Percentiles rank a stretch among this genome's conserved stretches.
phyloP scores from a whole-genome alignment of 345 rosid species.

The Viola odorata region DNA sequence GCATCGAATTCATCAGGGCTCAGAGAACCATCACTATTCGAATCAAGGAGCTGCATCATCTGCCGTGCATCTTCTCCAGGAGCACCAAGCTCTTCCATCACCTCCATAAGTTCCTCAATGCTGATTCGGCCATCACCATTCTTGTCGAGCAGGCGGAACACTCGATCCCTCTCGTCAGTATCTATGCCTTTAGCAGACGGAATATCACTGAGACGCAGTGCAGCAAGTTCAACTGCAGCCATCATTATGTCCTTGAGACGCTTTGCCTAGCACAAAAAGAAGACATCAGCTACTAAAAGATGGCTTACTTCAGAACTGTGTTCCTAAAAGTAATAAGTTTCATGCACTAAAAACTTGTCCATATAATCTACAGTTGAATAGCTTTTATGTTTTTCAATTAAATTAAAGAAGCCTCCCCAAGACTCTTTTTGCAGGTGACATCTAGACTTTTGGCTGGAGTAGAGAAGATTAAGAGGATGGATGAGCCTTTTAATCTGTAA shows the following conservation, averaged over 20 bases:
- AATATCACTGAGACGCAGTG: constrained; percentile 75
- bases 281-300: constrained; percentile 1
- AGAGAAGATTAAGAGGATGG: too few species aligned
- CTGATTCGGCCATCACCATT: constrained; percentile 95
- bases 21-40: constrained; percentile 88
- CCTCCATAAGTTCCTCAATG: constrained; percentile 86
- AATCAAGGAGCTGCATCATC: constrained; percentile 94
- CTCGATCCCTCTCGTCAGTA: constrained; percentile 52
- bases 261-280: constrained; percentile 46
- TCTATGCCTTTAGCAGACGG: constrained; percentile 48
- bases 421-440: too few species aligned
- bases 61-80: constrained; percentile 84
- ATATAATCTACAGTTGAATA: too few species aligned
- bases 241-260: constrained; percentile 85
- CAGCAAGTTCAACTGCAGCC: constrained; percentile 96
- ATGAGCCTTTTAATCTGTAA: too few species aligned
- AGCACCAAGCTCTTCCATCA: constrained; percentile 97
- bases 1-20: constrained; percentile 81
- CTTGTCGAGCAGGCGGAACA: constrained; percentile 74
- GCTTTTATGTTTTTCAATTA: too few species aligned
- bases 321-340: too few species aligned
- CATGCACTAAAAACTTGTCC: too few species aligned
- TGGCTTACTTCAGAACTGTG: background rate
- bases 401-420: too few species aligned
- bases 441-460: too few species aligned